These are phyloP conservation scores for Artemisia tridentata DNA, from an alignment of 129 eudicot species.

Conservation along the genomic window DNA sequence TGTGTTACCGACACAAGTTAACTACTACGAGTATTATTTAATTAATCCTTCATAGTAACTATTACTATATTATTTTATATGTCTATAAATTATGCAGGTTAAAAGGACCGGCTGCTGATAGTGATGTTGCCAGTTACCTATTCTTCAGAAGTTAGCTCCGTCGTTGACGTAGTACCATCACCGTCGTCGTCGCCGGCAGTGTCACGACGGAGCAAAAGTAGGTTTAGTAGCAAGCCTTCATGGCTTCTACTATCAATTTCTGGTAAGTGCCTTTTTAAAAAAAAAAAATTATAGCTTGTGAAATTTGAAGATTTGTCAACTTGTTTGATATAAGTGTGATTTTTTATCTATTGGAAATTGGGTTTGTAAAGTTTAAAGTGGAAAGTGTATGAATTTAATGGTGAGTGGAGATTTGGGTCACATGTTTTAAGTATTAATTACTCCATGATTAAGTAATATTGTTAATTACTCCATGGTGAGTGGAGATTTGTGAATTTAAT, in stretches of 20 bases:
- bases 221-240: constrained; percentile 34
- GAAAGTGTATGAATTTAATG: background rate
- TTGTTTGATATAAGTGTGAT: background rate
- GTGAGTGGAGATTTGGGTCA: constrained; percentile 9
- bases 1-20: constrained; percentile 18
- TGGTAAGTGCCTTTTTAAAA: constrained; percentile 17
- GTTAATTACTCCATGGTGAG: too few species aligned
- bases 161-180: constrained; percentile 11
- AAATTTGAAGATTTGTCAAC: background rate
- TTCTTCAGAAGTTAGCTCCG: constrained; percentile 14
- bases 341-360: constrained; percentile 24
- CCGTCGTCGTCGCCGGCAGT: constrained; percentile 21
- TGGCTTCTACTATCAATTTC: constrained; percentile 40
- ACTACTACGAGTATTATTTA: background rate
- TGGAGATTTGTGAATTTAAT: too few species aligned
- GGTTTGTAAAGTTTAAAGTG: constrained; percentile 18
- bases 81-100: constrained; percentile 25
- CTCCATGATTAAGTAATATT: background rate
- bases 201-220: constrained; percentile 34
- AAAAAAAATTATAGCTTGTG: too few species aligned
- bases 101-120: constrained; percentile 26
- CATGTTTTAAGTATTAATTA: background rate
- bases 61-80: too few species aligned
- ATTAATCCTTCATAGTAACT: background rate
- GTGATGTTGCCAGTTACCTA: constrained; percentile 25